A percentile compares a stretch with the other conserved stretches of the same genome.
These are phyloP conservation scores for Paramyrothecium roridum DNA, from an alignment of 2,329 filamentous ascomycete genomes.

Conservation along the genomic window DNA sequence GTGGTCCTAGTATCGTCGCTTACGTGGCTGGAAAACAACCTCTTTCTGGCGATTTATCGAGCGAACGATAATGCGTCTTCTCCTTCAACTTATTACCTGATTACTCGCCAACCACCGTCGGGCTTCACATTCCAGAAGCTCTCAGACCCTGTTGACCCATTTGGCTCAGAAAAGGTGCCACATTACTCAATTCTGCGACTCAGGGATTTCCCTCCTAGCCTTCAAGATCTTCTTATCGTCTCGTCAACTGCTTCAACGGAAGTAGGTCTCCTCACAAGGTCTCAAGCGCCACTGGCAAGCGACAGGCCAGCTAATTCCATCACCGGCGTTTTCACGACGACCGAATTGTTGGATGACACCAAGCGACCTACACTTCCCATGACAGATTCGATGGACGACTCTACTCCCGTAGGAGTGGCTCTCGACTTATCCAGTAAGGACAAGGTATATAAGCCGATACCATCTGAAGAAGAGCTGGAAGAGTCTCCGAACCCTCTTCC, in stretches of 20 bases:
- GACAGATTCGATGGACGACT: conserved; percentile 54
- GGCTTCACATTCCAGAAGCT: conserved; percentile 72
- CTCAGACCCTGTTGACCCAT: conserved; percentile 70
- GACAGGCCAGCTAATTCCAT: conserved; percentile 58
- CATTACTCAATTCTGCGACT: conserved; percentile 78
- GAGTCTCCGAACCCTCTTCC: conserved; percentile 80
- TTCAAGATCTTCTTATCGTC: conserved; percentile 79
- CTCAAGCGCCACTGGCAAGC: conserved; percentile 63
- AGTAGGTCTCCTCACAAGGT: conserved; percentile 73
- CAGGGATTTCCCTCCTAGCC: conserved; percentile 73
- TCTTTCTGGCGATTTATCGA: conserved; percentile 82
- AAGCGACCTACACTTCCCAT: conserved; percentile 74
- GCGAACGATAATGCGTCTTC: conserved; percentile 54
- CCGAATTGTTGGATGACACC: conserved; percentile 69
- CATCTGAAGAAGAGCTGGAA: conserved; percentile 70
- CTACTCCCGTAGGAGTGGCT: conserved; percentile 76
- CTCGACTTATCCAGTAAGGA: conserved; percentile 83
- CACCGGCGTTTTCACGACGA: conserved; percentile 69
- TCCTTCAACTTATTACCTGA: conserved; percentile 73
- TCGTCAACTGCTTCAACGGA: conserved; percentile 78
- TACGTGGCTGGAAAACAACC: conserved; percentile 82
- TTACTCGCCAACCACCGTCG: conserved; percentile 60
- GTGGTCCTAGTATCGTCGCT: conserved; percentile 65
- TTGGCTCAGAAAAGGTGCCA: conserved; percentile 62
- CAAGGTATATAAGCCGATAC: conserved; percentile 74